Base-by-base conservation (phyloP, 2,329 filamentous ascomycete species). In the Monosporascus sp. region DNA sequence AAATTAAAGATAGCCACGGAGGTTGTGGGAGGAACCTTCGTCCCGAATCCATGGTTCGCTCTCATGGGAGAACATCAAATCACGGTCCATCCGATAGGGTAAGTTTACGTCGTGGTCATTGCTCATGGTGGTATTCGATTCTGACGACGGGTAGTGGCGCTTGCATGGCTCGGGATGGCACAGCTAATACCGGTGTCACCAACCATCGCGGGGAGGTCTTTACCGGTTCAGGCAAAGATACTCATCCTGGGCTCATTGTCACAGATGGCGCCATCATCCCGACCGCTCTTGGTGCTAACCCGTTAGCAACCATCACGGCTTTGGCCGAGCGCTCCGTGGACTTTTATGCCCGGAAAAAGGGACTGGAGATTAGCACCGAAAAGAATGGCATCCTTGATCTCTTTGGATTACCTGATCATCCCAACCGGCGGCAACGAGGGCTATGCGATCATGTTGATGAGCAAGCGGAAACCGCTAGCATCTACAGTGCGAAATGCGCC, bases 241-340 rank as follows among this genome's bases (percentile, higher is more conserved):
- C 76, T 0, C 72, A 88, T 60, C 48, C 71, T 0, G 84, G 84
- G 0, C 72, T 88, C 2, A 73, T 86, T 18, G 80, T 85, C 31
- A 80, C 79, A 0, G 85, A 89, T 62, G 84, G 72, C 8, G 74
- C 84, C 3, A 69, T 82, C 1, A 77, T 89, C 17, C 85, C 85
- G 0, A 77, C 78, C 7, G 78, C 85, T 1, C 71, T 88, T 2
- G 78, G 84, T 15, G 82, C 83, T 3, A 89, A 89, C 60, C 85
- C 85, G 0, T 78, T 86, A 50, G 85, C 85, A 1, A 89, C 85
- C 1, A 88, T 88, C 57, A 79, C 84, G 0, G 85, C 85, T 3
- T 74, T 89, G 20, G 84, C 85, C 0, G 85, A 88, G 67, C 74
- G 85, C 9, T 80, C 80, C 0, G 76, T 87, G 6, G 78, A 81